Conservation (phyloP, 1,139 yeast species). For the Pichia norvegensis region DNA sequence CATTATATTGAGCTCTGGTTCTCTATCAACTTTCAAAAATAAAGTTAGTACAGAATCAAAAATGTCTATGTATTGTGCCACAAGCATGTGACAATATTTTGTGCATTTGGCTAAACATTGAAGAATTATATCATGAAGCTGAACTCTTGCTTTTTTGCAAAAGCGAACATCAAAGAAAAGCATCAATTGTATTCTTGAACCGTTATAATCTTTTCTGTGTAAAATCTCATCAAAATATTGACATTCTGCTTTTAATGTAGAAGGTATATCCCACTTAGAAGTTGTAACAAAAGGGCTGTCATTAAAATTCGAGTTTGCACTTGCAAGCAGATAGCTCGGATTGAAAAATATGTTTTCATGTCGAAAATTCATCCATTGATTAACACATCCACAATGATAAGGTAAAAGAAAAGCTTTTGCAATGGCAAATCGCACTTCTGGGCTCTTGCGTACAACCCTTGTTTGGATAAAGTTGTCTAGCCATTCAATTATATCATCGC, state of each 20-base stretch:
- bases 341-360: conserved; percentile 18
- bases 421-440: conserved; percentile 42
- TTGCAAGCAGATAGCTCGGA: conserved; percentile 8
- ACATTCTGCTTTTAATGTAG: conserved; percentile 37
- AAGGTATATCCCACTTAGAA: conserved; percentile 36
- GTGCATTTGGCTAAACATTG: conserved; percentile 63
- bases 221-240: conserved; percentile 32
- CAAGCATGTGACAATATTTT: conserved; percentile 50
- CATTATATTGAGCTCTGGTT: conserved; percentile 76
- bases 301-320: conserved; percentile 4
- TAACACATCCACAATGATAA: conserved; percentile 47
- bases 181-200: conserved; percentile 73
- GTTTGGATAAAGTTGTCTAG: conserved; percentile 51
- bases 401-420: conserved; percentile 43
- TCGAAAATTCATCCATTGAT: conserved; percentile 17
- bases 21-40: conserved; percentile 65
- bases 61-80: conserved; percentile 74
- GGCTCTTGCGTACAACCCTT: conserved; percentile 45
- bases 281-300: not conserved
- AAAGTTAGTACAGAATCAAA: conserved; percentile 74
- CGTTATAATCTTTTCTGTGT: conserved; percentile 34
- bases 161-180: conserved; percentile 63
- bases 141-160: conserved; percentile 57
- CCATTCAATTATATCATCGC: conserved; percentile 64
- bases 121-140: conserved; percentile 62